Conservation (phyloP, 2,329 filamentous ascomycete species). For the Tolypocladium nubicola region DNA sequence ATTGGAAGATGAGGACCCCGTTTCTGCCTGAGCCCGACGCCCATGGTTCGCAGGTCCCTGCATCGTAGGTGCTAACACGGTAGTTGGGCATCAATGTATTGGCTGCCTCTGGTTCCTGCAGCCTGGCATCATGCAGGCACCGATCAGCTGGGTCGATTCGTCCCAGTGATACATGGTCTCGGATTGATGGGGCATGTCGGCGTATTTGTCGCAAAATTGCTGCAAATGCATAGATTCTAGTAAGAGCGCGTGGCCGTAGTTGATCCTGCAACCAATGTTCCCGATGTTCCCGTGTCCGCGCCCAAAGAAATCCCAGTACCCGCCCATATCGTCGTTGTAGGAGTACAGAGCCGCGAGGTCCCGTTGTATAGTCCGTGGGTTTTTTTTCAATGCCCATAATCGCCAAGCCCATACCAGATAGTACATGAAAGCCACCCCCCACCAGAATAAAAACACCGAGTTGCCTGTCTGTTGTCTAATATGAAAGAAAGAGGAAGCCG, state of each 20-base stretch:
- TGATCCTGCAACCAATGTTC: neutral
- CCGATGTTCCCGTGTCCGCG: neutral
- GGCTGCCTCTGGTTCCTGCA: conserved; percentile 1
- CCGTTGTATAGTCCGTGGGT: no score
- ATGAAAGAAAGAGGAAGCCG: neutral
- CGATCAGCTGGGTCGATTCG: neutral
- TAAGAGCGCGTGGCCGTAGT: neutral
- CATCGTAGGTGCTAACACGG: neutral
- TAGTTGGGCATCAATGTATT: neutral
- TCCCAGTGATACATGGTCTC: neutral
- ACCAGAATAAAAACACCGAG: neutral
- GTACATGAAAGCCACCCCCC: neutral
- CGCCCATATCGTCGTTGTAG: neutral
- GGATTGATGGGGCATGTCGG: neutral
- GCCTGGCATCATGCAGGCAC: neutral
- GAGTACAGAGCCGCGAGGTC: neutral
- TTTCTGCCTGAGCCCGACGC: neutral
- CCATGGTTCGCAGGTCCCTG: neutral
- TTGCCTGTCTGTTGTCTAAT: neutral
- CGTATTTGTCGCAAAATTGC: neutral
- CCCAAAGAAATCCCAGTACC: neutral
- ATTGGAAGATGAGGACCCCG: neutral
- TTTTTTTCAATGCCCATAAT: neutral
- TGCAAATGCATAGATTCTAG: neutral
- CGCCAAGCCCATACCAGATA: neutral